Conservation (phyloP, 345 rosid genomes). For the Gossypium australe region DNA sequence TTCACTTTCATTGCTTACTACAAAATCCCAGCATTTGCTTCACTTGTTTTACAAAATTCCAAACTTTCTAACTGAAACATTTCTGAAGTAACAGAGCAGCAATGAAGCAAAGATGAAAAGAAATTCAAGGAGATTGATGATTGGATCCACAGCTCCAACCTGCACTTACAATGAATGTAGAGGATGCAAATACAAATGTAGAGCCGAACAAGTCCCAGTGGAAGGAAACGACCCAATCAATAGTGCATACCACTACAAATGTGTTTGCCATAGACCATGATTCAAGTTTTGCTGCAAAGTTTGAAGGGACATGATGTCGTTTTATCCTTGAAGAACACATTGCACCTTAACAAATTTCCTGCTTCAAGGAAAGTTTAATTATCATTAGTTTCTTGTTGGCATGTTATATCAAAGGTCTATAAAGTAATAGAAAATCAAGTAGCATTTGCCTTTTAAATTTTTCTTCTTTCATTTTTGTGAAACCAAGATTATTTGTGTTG, state of each 20-base stretch:
- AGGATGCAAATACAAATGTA: slow-evolving; percentile 90
- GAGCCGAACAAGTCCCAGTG: slow-evolving; percentile 92
- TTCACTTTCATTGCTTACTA: background rate
- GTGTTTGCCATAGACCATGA: slow-evolving; percentile 70
- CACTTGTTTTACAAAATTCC: background rate
- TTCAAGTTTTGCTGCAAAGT: background rate
- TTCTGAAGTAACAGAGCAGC: slow-evolving; percentile 20
- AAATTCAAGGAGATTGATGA: slow-evolving; percentile 62
- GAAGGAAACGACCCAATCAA: slow-evolving; percentile 91
- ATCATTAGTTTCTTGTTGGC: background rate
- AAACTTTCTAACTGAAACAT: background rate
- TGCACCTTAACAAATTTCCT: background rate
- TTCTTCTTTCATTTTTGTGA: background rate
- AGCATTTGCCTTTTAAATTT: background rate
- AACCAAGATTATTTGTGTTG: background rate
- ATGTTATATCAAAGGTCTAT: background rate
- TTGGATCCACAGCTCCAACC: slow-evolving; percentile 87
- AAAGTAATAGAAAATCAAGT: background rate
- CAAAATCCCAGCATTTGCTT: background rate
- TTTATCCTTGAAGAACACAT: background rate
- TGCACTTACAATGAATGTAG: slow-evolving; percentile 92
- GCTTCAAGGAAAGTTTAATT: background rate
- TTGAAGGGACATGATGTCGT: background rate
- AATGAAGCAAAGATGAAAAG: slow-evolving; percentile 21
- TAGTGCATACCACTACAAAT: slow-evolving; percentile 85